phyloP scores from a whole-genome alignment of 2,329 filamentous ascomycete genomes.

The Pestalotiopsis sp. region DNA sequence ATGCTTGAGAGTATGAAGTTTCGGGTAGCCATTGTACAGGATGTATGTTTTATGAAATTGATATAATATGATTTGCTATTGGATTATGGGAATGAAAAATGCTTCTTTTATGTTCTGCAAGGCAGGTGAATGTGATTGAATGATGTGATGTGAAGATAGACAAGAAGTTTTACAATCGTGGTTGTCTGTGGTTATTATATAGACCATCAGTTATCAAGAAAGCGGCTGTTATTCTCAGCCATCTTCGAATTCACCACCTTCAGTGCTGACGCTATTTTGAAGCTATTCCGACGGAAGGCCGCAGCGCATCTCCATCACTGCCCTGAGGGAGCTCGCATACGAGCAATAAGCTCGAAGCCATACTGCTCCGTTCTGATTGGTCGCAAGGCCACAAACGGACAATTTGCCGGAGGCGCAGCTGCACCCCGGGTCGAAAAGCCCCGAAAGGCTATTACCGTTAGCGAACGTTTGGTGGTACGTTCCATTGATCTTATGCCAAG shows the following conservation, averaged over 20 bases:
- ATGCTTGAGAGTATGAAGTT: background rate
- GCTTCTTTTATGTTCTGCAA: background rate
- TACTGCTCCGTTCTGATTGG: background rate
- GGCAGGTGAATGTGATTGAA: background rate
- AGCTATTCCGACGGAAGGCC: background rate
- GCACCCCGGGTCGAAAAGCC: background rate
- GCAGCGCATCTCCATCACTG: background rate
- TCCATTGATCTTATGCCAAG: background rate
- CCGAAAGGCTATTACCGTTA: background rate
- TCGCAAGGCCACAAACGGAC: background rate
- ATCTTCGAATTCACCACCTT: background rate
- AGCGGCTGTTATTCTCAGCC: background rate
- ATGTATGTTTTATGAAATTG: background rate
- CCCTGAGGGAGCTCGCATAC: background rate
- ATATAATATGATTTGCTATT: background rate
- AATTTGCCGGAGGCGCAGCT: background rate
- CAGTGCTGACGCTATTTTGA: background rate
- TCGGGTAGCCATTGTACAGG: background rate
- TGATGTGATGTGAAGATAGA: background rate
- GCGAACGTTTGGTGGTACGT: background rate
- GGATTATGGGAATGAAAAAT: background rate
- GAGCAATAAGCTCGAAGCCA: background rate
- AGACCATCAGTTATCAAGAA: background rate
- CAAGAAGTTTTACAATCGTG: background rate
- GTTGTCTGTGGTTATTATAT: background rate